Percentiles rank a stretch among this genome's conserved stretches.
Conservation (phyloP, 352 stramenopile species). For the Pythium utonaiense region DNA sequence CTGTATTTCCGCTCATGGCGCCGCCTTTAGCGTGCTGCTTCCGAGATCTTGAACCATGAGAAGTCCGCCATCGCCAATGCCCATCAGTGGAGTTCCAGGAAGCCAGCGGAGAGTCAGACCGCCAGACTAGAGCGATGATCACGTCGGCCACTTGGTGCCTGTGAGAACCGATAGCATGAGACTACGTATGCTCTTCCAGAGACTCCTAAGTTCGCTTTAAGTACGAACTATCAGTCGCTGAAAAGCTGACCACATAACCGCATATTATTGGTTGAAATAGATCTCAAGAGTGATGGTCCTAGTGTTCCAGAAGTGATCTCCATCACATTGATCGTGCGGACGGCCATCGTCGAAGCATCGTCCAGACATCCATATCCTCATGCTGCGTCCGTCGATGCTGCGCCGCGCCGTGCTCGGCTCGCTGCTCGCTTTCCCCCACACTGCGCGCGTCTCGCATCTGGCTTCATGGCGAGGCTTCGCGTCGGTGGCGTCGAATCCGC, state of each 20-base stretch:
- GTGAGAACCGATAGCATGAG: too few species aligned
- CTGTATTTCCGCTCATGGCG: too few species aligned
- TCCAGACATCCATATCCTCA: background rate
- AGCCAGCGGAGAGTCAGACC: too few species aligned
- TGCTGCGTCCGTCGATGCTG: slow-evolving; percentile 16
- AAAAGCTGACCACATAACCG: too few species aligned
- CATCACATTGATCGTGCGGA: too few species aligned
- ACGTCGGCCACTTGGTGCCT: too few species aligned
- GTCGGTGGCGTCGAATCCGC: slow-evolving; percentile 33
- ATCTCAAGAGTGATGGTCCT: background rate
- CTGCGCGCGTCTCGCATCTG: background rate
- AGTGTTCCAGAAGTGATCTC: background rate
- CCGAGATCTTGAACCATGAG: too few species aligned
- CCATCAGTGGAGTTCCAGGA: too few species aligned
- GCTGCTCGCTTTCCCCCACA: slow-evolving; percentile 7
- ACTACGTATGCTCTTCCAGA: background rate
- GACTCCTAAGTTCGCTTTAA: background rate
- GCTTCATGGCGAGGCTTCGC: slow-evolving; percentile 3
- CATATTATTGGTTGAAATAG: background rate
- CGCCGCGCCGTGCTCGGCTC: slow-evolving; percentile 12
- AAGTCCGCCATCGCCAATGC: too few species aligned
- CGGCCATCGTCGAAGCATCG: background rate
- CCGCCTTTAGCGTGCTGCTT: too few species aligned
- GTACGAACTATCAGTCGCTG: too few species aligned
- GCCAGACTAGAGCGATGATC: too few species aligned